Percentiles rank a stretch among this genome's conserved stretches.
These are phyloP conservation scores for Colletotrichum sp. DNA, from an alignment of 2,329 filamentous ascomycete genomes.

Conservation along the genomic window DNA sequence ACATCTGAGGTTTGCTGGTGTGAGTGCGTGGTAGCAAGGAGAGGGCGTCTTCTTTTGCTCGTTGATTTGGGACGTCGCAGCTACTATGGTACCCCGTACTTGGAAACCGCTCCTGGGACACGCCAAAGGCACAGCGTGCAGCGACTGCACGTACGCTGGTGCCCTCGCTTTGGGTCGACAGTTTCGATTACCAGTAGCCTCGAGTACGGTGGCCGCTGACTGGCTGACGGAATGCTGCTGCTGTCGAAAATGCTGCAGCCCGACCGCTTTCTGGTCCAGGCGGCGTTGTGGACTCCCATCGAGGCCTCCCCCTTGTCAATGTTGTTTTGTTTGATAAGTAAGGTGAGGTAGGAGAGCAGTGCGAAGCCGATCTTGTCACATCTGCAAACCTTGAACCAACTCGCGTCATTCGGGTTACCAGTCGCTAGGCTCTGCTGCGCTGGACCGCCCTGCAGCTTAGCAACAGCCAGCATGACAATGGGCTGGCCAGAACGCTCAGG, in stretches of 20 bases:
- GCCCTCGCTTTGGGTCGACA: slow-evolving; percentile 6
- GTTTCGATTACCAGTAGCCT: not conserved
- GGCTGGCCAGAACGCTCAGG: not conserved
- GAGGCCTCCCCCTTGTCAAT: not conserved
- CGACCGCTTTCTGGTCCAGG: slow-evolving; percentile 6
- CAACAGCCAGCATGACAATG: not conserved
- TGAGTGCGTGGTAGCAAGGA: not conserved
- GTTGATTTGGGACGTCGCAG: not conserved
- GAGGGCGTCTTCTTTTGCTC: not conserved
- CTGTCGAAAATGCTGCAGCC: not conserved
- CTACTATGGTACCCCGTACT: not conserved
- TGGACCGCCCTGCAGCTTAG: not conserved
- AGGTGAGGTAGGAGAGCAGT: not conserved
- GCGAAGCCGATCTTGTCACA: slow-evolving; percentile 8
- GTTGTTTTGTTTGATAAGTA: slow-evolving; percentile 9
- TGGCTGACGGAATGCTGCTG: not conserved
- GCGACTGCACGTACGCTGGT: not conserved
- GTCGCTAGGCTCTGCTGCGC: not conserved
- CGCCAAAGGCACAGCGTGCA: not conserved
- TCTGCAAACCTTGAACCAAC: slow-evolving; percentile 3
- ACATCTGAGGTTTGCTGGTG: slow-evolving; percentile 6
- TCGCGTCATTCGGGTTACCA: not conserved
- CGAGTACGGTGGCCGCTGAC: slow-evolving; percentile 9
- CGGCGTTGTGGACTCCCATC: not conserved
- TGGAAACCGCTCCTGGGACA: not conserved